Conservation (phyloP, 2,329 filamentous ascomycete genomes). For the Tolypocladium nubicola region DNA sequence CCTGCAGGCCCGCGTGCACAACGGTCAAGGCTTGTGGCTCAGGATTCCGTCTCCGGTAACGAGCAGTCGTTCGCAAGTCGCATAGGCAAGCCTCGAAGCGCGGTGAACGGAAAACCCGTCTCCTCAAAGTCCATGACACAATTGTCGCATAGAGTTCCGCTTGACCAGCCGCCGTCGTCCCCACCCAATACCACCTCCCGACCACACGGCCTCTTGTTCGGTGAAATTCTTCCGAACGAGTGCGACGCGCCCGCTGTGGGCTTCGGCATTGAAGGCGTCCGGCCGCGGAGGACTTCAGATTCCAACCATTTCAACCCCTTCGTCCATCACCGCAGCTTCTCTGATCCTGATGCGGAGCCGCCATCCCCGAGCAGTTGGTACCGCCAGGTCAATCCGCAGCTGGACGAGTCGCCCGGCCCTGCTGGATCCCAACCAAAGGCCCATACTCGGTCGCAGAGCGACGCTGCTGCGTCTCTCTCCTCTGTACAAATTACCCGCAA, state of each 20-base stretch:
- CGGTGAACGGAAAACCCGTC: slow-evolving; percentile 20
- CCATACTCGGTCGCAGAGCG: slow-evolving; percentile 48
- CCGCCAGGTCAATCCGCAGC: slow-evolving; percentile 23
- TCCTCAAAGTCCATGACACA: slow-evolving; percentile 24
- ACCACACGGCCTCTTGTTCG: slow-evolving; percentile 55
- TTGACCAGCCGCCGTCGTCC: slow-evolving; percentile 18
- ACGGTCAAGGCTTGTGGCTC: slow-evolving; percentile 34
- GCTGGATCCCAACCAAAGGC: slow-evolving; percentile 16
- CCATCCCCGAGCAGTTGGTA: slow-evolving; percentile 61
- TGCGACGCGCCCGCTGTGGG: slow-evolving; percentile 40
- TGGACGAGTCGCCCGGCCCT: slow-evolving; percentile 8
- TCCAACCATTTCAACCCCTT: slow-evolving; percentile 48
- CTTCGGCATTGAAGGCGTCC: slow-evolving; percentile 46
- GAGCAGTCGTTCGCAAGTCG: slow-evolving; percentile 50
- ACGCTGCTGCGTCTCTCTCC: slow-evolving; percentile 34
- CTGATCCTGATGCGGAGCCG: slow-evolving; percentile 46
- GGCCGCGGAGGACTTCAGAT: slow-evolving; percentile 57
- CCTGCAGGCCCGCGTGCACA: slow-evolving; percentile 25
- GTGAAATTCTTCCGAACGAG: slow-evolving; percentile 58
- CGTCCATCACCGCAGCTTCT: slow-evolving; percentile 41
- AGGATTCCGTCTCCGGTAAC: slow-evolving; percentile 42
- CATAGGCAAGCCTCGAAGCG: slow-evolving; percentile 38
- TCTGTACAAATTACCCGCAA: slow-evolving; percentile 20
- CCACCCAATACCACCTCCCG: slow-evolving; percentile 22
- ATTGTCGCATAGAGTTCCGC: slow-evolving; percentile 19